A percentile compares a stretch with the other conserved stretches of the same genome.
Conservation (phyloP, 768 basidiomycete genomes). For the Candolleomyces eurysporus region DNA sequence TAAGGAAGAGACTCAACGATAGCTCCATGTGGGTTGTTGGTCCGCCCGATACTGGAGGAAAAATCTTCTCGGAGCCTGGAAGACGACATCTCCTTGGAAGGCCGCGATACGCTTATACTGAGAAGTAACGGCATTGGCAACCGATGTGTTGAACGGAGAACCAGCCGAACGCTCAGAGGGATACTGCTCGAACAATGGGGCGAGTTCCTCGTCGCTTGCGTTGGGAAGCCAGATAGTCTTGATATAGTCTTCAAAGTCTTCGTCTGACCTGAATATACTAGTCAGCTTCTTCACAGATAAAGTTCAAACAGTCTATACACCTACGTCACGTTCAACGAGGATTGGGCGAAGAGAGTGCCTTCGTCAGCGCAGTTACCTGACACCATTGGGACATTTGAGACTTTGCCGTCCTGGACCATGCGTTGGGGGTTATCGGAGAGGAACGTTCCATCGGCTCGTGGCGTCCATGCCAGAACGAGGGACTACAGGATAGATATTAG, state of each 20-base stretch:
- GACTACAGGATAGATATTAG: conserved; percentile 27
- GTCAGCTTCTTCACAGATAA: not conserved
- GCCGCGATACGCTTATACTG: conserved; percentile 54
- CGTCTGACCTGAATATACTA: conserved; percentile 14
- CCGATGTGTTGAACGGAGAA: conserved; percentile 49
- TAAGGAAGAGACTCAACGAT: conserved; percentile 25
- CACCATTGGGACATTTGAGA: conserved; percentile 50
- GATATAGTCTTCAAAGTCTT: conserved; percentile 18
- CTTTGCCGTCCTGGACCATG: conserved; percentile 39
- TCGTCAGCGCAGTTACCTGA: conserved; percentile 55
- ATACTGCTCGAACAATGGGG: conserved; percentile 27
- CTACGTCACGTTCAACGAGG: conserved; percentile 43
- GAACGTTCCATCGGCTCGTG: conserved; percentile 50
- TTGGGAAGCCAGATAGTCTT: conserved; percentile 18
- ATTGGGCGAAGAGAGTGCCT: conserved; percentile 48
- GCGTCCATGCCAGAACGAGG: conserved; percentile 41
- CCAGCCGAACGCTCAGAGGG: conserved; percentile 37
- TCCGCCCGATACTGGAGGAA: conserved; percentile 40
- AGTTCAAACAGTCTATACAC: not conserved
- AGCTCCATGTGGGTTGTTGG: conserved; percentile 44
- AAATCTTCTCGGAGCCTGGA: conserved; percentile 51
- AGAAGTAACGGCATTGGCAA: conserved; percentile 36
- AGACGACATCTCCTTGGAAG: conserved; percentile 47
- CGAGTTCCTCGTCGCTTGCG: conserved; percentile 17
- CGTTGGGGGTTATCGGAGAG: conserved; percentile 40